Percentiles rank a stretch among this genome's conserved stretches.
Evolutionary conservation across 371 early-diverging fungal genomes (phyloP).

Genomic region (Mortierella polycephala): DNA sequence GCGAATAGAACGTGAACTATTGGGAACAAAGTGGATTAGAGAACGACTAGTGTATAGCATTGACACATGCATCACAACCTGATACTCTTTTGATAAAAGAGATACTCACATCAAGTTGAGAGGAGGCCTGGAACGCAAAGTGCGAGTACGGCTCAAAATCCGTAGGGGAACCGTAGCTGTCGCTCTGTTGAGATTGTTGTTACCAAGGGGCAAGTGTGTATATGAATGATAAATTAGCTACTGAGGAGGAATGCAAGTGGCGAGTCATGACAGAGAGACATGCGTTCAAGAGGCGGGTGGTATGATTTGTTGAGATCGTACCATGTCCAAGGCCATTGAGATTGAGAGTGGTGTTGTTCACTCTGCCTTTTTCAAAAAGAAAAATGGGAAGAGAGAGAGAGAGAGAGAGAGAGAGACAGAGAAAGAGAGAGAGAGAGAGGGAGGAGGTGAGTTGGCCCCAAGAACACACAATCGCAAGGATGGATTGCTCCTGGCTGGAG

Average conservation of each 20-base stretch:
- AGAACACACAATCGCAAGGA: too few relatives aligned
- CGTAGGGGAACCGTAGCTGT: conserved; percentile 36
- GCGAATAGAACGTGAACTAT: conserved; percentile 40
- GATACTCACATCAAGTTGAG: conserved; percentile 41
- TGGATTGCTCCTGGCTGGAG: too few relatives aligned
- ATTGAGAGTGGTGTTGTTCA: neutral
- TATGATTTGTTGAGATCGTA: neutral
- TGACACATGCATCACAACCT: neutral
- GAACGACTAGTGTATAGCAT: neutral
- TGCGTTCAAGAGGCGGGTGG: too few relatives aligned
- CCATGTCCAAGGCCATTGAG: conserved; percentile 5
- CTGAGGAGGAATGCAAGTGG: too few relatives aligned
- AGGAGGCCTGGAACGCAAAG: conserved; percentile 37
- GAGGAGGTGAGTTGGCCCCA: neutral
- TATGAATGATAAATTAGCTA: too few relatives aligned
- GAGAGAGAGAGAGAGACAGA: neutral
- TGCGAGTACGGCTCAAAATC: conserved; percentile 47
- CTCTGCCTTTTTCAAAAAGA: neutral
- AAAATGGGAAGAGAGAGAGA: neutral
- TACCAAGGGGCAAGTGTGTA: too few relatives aligned
- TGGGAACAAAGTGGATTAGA: neutral
- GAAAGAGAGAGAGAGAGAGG: neutral
- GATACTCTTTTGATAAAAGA: neutral
- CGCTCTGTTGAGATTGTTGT: conserved; percentile 19
- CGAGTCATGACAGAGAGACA: too few relatives aligned